Conservation (phyloP, 495 filamentous ascomycete genomes). For the Chaetomidium leptoderma region DNA sequence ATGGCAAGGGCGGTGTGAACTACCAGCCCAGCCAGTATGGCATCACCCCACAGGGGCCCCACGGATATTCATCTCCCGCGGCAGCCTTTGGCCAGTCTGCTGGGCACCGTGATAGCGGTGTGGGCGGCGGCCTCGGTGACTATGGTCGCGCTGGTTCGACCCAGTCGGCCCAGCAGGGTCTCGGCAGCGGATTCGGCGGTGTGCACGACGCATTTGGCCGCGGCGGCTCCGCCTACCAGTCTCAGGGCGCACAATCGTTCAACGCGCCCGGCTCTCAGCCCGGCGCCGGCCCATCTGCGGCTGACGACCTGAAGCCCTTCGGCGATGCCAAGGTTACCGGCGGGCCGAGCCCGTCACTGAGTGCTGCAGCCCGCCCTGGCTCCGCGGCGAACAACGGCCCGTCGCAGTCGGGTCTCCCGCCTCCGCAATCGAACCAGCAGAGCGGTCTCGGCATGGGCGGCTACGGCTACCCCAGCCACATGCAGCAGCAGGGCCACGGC, state of each 20-base stretch:
- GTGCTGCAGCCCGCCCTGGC: constrained; percentile 73
- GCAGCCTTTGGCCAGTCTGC: constrained; percentile 68
- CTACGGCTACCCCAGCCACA: constrained; percentile 70
- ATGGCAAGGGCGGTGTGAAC: constrained; percentile 62
- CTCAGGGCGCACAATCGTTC: constrained; percentile 64
- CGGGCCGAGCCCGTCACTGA: constrained; percentile 80
- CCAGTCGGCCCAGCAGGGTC: constrained; percentile 66
- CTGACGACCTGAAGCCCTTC: constrained; percentile 73
- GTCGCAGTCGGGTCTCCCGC: constrained; percentile 64
- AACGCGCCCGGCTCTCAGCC: constrained; percentile 58
- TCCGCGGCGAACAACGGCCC: constrained; percentile 74
- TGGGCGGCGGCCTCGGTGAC: constrained; percentile 55
- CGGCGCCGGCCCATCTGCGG: constrained; percentile 39
- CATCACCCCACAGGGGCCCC: constrained; percentile 64
- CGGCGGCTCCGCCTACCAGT: constrained; percentile 52
- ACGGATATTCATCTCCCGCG: constrained; percentile 78
- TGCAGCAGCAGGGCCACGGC: constrained; percentile 55
- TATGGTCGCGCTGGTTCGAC: constrained; percentile 73
- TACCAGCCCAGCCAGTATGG: constrained; percentile 81
- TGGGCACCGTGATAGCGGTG: constrained; percentile 59
- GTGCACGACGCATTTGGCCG: constrained; percentile 79
- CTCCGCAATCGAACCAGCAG: constrained; percentile 64
- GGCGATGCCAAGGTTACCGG: constrained; percentile 62
- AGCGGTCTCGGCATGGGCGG: constrained; percentile 48
- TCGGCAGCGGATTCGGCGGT: constrained; percentile 62